Evolutionary conservation across 768 basidiomycete genomes (phyloP), one percentile per base, ranked within the genome.

Genomic region (Rhodotorula babjevae): DNA sequence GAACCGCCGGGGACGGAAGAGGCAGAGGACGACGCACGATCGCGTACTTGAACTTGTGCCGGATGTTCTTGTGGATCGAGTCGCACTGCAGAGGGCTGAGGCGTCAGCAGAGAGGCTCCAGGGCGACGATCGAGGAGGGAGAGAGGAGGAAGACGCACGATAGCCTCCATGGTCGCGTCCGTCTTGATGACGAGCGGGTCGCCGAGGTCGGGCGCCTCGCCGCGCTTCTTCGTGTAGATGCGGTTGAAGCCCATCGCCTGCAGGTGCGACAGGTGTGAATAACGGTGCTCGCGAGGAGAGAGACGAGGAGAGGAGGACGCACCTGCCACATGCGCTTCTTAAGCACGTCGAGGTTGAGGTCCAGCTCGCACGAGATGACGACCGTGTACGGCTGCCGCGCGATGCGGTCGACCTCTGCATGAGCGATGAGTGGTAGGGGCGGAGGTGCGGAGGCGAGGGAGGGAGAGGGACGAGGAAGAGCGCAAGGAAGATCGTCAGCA

Each of bases 331-430:
- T 83, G 49, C 80, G 72, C 56, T 82, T 83, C 69, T 83, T 68
- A 40, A 85, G 76, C 76, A 81, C 81, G 63, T 85, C 84, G 61
- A 84, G 76, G 65, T 96, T 96, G 61, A 99, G 84, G 79, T 88
- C 89, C 86, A 96, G 85, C 82, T 98, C 94, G 81, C 94, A 97
- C 77, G 91, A 93, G 79, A 98, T 98, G 52, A 97, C 93, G n/a
- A 95, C 86, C 0, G 91, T 89, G 79, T 90, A 85, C 21, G 90
- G 88, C 76, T 90, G 86, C 57, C 89, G 86, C 47, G 92, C 91
- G 44, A 93, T 82, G 71, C 90, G 90, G 80, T 95, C 88, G 71
- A 94, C 84, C 75, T 87, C 74, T 64, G 87, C 79, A 92, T 90
- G 53, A 92, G 83, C 78, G 5, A n/a, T 46, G 19, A 31, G 3